Evolutionary conservation across 139 green algal genomes (phyloP).

Genomic region (Volvox reticuliferus): DNA sequence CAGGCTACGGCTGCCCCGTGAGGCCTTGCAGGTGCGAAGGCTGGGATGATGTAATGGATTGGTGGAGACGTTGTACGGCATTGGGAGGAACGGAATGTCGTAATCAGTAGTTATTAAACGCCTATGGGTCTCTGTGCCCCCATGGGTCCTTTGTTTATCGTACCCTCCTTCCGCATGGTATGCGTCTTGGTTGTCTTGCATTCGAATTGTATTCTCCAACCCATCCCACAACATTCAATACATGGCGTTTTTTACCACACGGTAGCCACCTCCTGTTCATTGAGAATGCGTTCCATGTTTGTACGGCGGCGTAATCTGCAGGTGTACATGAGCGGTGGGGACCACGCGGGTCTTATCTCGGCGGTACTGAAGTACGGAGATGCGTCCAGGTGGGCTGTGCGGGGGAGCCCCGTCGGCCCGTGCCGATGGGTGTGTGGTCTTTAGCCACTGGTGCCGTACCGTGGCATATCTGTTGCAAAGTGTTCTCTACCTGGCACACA

Average conservation of each 20-base stretch:
- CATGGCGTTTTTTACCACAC: too few relatives aligned
- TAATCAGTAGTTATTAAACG: too few relatives aligned
- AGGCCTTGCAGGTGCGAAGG: conserved; percentile 76
- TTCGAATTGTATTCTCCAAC: background rate
- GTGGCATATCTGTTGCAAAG: too few relatives aligned
- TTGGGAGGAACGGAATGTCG: too few relatives aligned
- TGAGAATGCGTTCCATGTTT: too few relatives aligned
- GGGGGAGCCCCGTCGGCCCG: background rate
- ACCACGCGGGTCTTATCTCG: conserved; percentile 82
- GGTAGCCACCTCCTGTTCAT: too few relatives aligned
- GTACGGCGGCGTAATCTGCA: conserved; percentile 6
- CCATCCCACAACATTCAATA: background rate
- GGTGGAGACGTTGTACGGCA: too few relatives aligned
- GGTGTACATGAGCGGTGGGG: conserved; percentile 81
- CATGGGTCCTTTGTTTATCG: background rate
- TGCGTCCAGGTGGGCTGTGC: conserved; percentile 28
- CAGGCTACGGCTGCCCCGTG: conserved; percentile 81
- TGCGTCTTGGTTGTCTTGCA: background rate
- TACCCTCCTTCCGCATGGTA: background rate
- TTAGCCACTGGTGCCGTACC: too few relatives aligned
- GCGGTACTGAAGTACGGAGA: conserved; percentile 84
- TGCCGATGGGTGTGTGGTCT: background rate
- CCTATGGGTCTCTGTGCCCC: background rate
- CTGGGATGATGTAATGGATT: too few relatives aligned
- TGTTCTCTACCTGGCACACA: too few relatives aligned